Conservation (phyloP, 2,329 filamentous ascomycete species). For the Fusarium proliferatum region DNA sequence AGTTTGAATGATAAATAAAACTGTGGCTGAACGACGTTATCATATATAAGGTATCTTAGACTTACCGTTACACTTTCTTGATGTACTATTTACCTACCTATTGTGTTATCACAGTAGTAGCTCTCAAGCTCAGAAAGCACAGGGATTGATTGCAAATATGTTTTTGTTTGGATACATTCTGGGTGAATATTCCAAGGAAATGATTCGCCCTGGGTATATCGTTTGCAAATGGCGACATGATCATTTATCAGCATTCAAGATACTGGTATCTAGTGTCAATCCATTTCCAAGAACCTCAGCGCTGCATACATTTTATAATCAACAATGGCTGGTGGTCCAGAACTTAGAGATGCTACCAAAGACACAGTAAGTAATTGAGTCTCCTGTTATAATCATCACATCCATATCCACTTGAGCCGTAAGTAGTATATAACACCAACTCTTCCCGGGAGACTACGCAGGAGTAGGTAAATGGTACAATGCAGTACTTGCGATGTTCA, state of each 20-base stretch:
- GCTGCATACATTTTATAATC: background rate
- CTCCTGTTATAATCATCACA: background rate
- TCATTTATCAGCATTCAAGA: background rate
- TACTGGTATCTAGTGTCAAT: background rate
- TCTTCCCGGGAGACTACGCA: no score
- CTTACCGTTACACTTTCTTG: background rate
- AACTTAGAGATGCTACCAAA: background rate
- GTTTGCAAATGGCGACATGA: background rate
- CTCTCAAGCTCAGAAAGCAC: background rate
- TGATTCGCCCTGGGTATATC: background rate
- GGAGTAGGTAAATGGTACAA: background rate
- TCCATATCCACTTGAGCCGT: background rate
- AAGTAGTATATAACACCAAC: background rate
- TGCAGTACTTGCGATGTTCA: background rate
- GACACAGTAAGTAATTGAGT: background rate
- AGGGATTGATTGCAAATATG: background rate
- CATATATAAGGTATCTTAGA: background rate
- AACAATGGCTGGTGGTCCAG: background rate
- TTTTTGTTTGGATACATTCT: background rate
- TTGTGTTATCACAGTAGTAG: background rate
- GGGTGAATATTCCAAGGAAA: background rate
- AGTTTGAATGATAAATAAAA: background rate
- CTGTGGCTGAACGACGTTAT: background rate
- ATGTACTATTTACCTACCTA: background rate
- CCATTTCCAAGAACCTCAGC: background rate